Evolutionary conservation across 352 stramenopile species (phyloP).

Genomic region (Globisporangium okanoganense): DNA sequence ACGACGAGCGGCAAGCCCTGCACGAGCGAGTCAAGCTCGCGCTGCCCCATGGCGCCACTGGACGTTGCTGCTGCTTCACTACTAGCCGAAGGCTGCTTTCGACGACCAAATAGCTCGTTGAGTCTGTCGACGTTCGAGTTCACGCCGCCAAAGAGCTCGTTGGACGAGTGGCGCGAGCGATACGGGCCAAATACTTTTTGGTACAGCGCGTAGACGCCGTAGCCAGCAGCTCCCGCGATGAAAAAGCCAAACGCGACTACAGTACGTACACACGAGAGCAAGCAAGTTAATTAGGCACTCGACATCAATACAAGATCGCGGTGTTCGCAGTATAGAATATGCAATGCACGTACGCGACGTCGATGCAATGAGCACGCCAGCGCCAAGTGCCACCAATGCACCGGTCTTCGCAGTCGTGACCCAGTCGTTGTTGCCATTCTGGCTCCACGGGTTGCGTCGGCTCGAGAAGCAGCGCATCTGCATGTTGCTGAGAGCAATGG

Average conservation of each 20-base stretch:
- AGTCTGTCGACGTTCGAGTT: slow-evolving; percentile 46
- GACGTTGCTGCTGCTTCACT: background rate
- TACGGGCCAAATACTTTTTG: slow-evolving; percentile 52
- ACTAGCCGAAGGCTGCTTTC: slow-evolving; percentile 6
- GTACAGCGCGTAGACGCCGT: slow-evolving; percentile 73
- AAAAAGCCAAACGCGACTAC: slow-evolving; percentile 70
- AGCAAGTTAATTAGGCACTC: background rate
- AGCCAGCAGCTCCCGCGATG: slow-evolving; percentile 59
- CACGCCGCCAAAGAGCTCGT: slow-evolving; percentile 37
- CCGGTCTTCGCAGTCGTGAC: slow-evolving; percentile 53
- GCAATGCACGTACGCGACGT: slow-evolving; percentile 50
- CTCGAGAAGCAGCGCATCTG: slow-evolving; percentile 32
- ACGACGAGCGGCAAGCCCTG: slow-evolving; percentile 59
- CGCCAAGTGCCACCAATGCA: slow-evolving; percentile 53
- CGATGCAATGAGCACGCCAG: slow-evolving; percentile 47
- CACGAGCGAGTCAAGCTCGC: slow-evolving; percentile 52
- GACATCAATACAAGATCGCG: background rate
- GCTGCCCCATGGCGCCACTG: slow-evolving; percentile 9
- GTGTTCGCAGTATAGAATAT: background rate
- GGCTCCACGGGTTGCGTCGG: slow-evolving; percentile 37
- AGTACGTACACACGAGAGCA: background rate
- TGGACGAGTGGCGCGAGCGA: slow-evolving; percentile 24
- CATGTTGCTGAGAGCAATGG: background rate
- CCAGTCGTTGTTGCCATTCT: slow-evolving; percentile 33
- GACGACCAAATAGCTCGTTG: slow-evolving; percentile 36